Evolutionary conservation across 2,329 filamentous ascomycete species (phyloP), one percentile per base, ranked within the genome.

Genomic region (Claviceps citrina): DNA sequence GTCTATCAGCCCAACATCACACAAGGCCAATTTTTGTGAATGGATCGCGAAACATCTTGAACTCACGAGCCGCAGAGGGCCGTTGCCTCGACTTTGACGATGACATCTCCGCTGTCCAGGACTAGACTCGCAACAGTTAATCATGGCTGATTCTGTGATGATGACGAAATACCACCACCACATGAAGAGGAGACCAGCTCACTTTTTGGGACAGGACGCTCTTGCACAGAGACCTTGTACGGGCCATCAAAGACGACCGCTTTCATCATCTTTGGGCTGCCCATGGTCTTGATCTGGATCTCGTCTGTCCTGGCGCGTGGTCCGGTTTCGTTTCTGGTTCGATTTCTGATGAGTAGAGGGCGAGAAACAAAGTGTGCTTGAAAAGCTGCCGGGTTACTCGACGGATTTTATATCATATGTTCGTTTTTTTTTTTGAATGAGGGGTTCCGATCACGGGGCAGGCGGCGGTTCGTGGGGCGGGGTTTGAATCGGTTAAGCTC

Each of bases 211-310:
- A 89, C 70, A 0, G 85, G 85, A 16, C 84, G 72, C 44, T 91
- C 76, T 61, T 93, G 81, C 41, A 95, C 62, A 1, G 72, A 78
- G 40, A 93, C 70, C 53, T 83, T 76, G 52, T 73, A 69, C 4
- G 82, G 80, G 2, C 81, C 84, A 46, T 89, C 79, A 63, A 94
- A 93, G 40, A 94, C 73, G 24, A 95, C 84, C 24, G 85, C 85
- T 59, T 83, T 82, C 87, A 95, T 94, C 0, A 73, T 83, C 27
- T 53, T 51, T 22, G 58, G 54, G 6, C 55, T 43, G 38, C 57
- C 51, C 57, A 65, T 57, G 30, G n/a, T 43, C n/a, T n/a, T 12
- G 30, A n/a, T 26, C 22, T 24, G 8, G 9, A 35, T 20, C n/a
- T 28, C 28, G 25, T 20, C 24, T 20, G 16, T 25, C 24, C 16